Evolutionary conservation across 169 alveolate species (phyloP).

Genomic region (Plasmodium sp.): DNA sequence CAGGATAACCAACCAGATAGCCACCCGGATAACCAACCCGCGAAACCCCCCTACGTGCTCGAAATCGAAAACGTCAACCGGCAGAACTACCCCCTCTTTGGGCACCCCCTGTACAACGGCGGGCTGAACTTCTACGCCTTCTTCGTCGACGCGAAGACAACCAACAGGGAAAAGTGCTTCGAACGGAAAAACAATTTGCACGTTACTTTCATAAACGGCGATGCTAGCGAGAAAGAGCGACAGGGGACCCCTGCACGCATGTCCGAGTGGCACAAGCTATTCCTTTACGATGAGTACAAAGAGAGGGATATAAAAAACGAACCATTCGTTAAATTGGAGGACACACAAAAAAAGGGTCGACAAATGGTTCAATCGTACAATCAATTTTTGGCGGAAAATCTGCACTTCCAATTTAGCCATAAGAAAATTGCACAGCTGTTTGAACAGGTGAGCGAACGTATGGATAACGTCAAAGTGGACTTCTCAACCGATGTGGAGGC

Average conservation of each 20-base stretch:
- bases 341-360: background rate
- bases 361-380: constrained; percentile 5
- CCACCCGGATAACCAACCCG: background rate
- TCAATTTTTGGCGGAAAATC: constrained; percentile 31
- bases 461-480: constrained; percentile 29
- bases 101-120: constrained; percentile 24
- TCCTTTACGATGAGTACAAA: constrained; percentile 29
- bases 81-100: constrained; percentile 26
- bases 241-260: background rate
- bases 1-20: background rate
- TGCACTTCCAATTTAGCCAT: constrained; percentile 19
- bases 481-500: background rate
- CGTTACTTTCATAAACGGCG: background rate
- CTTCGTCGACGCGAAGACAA: constrained; percentile 28
- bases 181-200: background rate
- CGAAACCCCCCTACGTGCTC: background rate
- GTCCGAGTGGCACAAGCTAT: constrained; percentile 23
- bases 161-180: constrained; percentile 5
- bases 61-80: constrained; percentile 68
- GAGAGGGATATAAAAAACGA: constrained; percentile 45
- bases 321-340: constrained; percentile 2
- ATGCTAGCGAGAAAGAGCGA: background rate
- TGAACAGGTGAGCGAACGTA: background rate
- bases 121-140: constrained; percentile 61
- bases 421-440: background rate